phyloP scores from a whole-genome alignment of 106 monocot genomes.

The Narthecium ossifragum region DNA sequence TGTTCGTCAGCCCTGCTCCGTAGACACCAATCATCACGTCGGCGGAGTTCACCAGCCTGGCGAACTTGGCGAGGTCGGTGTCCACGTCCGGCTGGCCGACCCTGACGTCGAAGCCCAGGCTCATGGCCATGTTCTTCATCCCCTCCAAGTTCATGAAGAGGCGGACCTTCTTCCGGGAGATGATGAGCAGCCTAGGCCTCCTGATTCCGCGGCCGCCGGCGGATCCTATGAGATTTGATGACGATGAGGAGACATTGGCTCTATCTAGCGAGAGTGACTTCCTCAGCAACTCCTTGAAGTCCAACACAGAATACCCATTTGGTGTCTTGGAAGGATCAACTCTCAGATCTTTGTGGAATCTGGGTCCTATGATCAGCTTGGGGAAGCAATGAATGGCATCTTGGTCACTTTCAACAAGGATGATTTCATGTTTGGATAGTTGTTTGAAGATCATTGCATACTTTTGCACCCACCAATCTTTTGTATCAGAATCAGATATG shows the following conservation, averaged over 20 bases:
- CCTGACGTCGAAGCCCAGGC: conserved; percentile 53
- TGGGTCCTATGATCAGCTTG: conserved; percentile 27
- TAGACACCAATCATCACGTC: conserved; percentile 75
- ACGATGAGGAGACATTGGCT: neutral
- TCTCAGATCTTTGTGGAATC: conserved; percentile 57
- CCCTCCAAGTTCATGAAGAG: conserved; percentile 33
- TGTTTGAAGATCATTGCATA: conserved; percentile 38
- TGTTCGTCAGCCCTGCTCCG: conserved; percentile 78
- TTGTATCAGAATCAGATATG: conserved; percentile 22
- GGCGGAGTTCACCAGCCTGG: conserved; percentile 61
- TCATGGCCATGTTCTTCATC: conserved; percentile 51
- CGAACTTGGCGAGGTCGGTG: conserved; percentile 40
- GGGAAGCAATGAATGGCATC: conserved; percentile 40
- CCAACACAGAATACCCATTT: conserved; percentile 19
- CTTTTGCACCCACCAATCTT: conserved; percentile 49
- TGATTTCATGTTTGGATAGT: conserved; percentile 40
- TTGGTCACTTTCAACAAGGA: conserved; percentile 18
- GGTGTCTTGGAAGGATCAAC: conserved; percentile 24
- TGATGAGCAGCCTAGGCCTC: conserved; percentile 50
- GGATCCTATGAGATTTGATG: too few relatives aligned
- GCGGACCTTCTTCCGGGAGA: conserved; percentile 45
- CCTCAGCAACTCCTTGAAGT: conserved; percentile 46
- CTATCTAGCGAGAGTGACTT: conserved; percentile 36
- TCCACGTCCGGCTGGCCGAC: conserved; percentile 30
- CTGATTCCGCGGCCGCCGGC: too few relatives aligned